Percentiles rank a stretch among this genome's conserved stretches.
phyloP scores from a whole-genome alignment of 768 basidiomycete species.

The Mycena epipterygia region DNA sequence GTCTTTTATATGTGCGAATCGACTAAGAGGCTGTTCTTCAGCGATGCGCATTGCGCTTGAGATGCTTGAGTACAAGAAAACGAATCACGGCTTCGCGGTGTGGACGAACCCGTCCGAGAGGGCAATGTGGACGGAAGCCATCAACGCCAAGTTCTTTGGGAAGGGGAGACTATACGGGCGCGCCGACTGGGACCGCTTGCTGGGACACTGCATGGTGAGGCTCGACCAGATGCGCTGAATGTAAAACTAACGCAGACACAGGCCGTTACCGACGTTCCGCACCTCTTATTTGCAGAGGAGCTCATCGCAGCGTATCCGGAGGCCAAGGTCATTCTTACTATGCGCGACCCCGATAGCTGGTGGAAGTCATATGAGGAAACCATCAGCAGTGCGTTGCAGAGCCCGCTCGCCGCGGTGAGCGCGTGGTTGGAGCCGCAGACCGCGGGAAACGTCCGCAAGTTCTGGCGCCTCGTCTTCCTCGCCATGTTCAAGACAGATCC shows the following conservation, averaged over 20 bases:
- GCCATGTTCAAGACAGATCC: too few species aligned
- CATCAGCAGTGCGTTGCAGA: neutral
- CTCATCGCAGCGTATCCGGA: slow-evolving; percentile 23
- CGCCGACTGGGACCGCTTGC: slow-evolving; percentile 23
- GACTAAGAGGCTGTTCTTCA: neutral
- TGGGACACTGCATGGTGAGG: slow-evolving; percentile 21
- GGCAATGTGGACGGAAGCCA: slow-evolving; percentile 21
- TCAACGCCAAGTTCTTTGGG: slow-evolving; percentile 21
- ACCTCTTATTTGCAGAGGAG: slow-evolving; percentile 13
- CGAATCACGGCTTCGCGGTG: slow-evolving; percentile 4
- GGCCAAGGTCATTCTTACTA: slow-evolving; percentile 21
- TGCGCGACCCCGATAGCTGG: slow-evolving; percentile 16
- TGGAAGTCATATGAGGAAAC: slow-evolving; percentile 14
- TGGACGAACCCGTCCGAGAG: slow-evolving; percentile 8
- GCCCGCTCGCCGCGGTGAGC: neutral
- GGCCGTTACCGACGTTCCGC: slow-evolving; percentile 23
- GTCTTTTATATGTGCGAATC: neutral
- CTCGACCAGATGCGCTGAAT: neutral
- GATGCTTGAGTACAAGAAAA: slow-evolving; percentile 20
- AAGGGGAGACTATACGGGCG: slow-evolving; percentile 13
- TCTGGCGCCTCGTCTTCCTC: neutral
- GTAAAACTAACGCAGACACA: neutral
- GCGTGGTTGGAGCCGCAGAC: slow-evolving; percentile 5
- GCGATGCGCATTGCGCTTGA: slow-evolving; percentile 14
- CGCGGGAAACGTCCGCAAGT: neutral